Evolutionary conservation across 371 early-diverging fungal genomes (phyloP), one percentile per base, ranked within the genome.

Genomic region (Mortierella sp.): DNA sequence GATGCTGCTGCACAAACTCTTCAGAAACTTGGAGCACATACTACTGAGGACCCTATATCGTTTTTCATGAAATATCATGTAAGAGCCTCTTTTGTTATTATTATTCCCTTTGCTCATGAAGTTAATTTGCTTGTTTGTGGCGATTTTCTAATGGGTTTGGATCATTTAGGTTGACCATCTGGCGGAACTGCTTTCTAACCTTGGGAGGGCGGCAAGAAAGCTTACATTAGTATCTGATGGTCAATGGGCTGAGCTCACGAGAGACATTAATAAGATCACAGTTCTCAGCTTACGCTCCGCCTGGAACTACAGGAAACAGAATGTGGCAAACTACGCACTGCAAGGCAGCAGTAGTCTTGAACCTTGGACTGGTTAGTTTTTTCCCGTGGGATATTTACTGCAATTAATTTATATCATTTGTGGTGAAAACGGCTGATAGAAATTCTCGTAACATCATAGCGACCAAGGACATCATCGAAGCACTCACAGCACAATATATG

Each of bases 301-400:
- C 1, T 79, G 79, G 79, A 74, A 54, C 24, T 79, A 74, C 43
- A 66, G 79, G 40, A 66, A 43, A n/a, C 60, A 71, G 55, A 74
- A 74, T 18, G 58, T 62, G 28, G 63, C 58, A 40, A 79, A 40
- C 55, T 79, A 79, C 39, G 60, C 71, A 8, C 65, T 79, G 18
- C 49, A 68, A 2, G 63, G 26, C 58, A 67, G 64, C 39, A 65
- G 68, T 32, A 64, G 61, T 43, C 8, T 71, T 10, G 79, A 74
- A 59, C 75, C 79, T 10, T 79, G 79, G 79, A 79, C 79, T 59
- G 79, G 79, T 78, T 39, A 11, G 77, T 60, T 24, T n/a, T 60
- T 24, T n/a, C 22, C 43, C 22, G 9, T 60, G 37, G 1, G 5
- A 37, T 37, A 37, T 20, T 9, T 18, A 18, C 22, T 24, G 18